Percentiles rank a stretch among this genome's conserved stretches.
Evolutionary conservation across 805 yeast species (phyloP).

Genomic region (Ogataea nonfermentans): DNA sequence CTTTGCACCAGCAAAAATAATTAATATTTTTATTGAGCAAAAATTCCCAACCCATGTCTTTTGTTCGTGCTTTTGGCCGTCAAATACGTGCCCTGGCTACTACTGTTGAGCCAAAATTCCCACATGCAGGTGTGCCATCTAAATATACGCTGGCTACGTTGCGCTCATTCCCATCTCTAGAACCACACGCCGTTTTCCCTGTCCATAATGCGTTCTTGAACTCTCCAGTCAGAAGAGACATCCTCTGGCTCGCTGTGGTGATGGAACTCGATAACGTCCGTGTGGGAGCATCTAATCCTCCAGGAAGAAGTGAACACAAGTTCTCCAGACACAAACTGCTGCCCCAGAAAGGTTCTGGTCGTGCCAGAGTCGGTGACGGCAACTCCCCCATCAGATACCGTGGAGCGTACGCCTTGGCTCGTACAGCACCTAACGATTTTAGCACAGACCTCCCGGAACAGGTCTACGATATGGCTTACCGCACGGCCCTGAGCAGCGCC

Average conservation of each 20-base stretch:
- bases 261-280: conserved; percentile 87
- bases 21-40: conserved; percentile 1
- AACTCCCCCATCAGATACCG: conserved; percentile 89
- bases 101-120: conserved; percentile 16
- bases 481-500: conserved; percentile 78
- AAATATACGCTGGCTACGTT: conserved; percentile 72
- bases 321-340: conserved; percentile 78
- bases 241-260: conserved; percentile 91
- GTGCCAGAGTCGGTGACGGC: conserved; percentile 94
- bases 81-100: conserved; percentile 2
- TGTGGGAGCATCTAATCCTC: conserved; percentile 85
- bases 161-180: conserved; percentile 85
- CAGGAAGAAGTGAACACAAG: conserved; percentile 83
- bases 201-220: conserved; percentile 69
- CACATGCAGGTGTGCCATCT: conserved; percentile 49
- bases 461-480: conserved; percentile 71
- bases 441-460: conserved; percentile 73
- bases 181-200: conserved; percentile 77
- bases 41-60: conserved; percentile 2
- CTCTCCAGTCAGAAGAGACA: conserved; percentile 81
- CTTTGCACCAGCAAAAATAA: conserved; percentile 5
- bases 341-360: conserved; percentile 93
- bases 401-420: conserved; percentile 87
- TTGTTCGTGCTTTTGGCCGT: background rate
- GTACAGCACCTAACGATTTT: conserved; percentile 87